Conservation (phyloP, 2,329 filamentous ascomycete species). For the Chalaropsis ovoidea region DNA sequence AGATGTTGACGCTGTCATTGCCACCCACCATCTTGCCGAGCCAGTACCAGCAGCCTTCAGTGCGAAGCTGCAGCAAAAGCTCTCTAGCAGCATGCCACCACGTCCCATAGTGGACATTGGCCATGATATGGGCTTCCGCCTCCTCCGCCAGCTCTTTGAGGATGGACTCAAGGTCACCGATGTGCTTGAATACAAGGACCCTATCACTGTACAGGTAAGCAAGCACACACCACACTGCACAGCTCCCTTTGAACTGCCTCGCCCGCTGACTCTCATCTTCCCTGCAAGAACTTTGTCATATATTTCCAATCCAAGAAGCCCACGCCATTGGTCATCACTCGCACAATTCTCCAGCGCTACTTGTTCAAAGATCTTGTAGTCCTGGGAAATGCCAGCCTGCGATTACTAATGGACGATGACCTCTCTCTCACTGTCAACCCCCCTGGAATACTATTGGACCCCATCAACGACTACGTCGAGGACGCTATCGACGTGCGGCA, state of each 20-base stretch:
- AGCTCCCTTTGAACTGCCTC: constrained; percentile 6
- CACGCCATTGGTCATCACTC: constrained; percentile 72
- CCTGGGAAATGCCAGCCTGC: constrained; percentile 56
- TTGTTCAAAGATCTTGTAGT: constrained; percentile 64
- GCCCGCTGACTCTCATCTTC: background rate
- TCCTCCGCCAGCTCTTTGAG: constrained; percentile 59
- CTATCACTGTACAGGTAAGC: constrained; percentile 58
- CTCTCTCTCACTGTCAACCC: constrained; percentile 68
- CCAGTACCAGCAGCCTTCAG: constrained; percentile 73
- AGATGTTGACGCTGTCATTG: constrained; percentile 4
- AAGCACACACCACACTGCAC: constrained; percentile 20
- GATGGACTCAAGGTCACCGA: constrained; percentile 61
- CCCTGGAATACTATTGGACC: constrained; percentile 58
- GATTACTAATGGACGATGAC: constrained; percentile 70
- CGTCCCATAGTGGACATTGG: constrained; percentile 73
- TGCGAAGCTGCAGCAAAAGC: constrained; percentile 75
- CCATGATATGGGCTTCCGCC: constrained; percentile 59
- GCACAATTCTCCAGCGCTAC: constrained; percentile 66
- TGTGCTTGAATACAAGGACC: constrained; percentile 56
- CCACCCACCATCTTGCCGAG: constrained; percentile 41
- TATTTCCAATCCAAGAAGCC: constrained; percentile 69
- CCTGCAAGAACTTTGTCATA: constrained; percentile 56
- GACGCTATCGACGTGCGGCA: constrained; percentile 62
- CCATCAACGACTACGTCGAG: constrained; percentile 66
- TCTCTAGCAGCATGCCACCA: constrained; percentile 89